phyloP scores from a whole-genome alignment of 352 stramenopile species.

The Globisporangium canariense region DNA sequence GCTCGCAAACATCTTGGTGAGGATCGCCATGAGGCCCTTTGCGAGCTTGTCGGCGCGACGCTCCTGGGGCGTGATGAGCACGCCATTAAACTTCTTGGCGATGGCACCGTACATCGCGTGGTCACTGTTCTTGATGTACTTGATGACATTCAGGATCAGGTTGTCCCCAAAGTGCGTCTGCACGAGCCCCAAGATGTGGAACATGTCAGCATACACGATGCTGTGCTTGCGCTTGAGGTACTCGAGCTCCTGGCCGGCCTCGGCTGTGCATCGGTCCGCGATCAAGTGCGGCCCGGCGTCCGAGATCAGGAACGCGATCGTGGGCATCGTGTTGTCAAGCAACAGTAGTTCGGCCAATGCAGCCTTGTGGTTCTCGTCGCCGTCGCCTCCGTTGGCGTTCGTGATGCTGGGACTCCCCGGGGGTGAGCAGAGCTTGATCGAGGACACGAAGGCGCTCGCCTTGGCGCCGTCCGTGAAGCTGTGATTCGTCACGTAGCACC shows the following conservation, averaged over 20 bases:
- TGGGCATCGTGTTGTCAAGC: conserved; percentile 50
- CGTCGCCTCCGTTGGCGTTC: conserved; percentile 44
- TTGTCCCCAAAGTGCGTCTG: conserved; percentile 47
- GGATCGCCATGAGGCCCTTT: conserved; percentile 43
- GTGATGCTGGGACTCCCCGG: conserved; percentile 20
- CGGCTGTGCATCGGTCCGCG: conserved; percentile 18
- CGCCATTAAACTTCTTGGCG: conserved; percentile 54
- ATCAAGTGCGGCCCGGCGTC: conserved; percentile 54
- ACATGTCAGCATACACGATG: conserved; percentile 52
- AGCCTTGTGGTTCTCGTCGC: conserved; percentile 70
- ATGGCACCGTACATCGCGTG: conserved; percentile 53
- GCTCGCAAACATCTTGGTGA: conserved; percentile 49
- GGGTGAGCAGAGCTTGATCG: conserved; percentile 21
- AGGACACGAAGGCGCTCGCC: conserved; percentile 34
- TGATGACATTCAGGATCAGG: conserved; percentile 60
- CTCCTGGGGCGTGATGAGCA: conserved; percentile 49
- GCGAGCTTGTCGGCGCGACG: conserved; percentile 34
- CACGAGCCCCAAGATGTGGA: conserved; percentile 44
- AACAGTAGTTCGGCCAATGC: conserved; percentile 48
- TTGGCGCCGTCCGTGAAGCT: conserved; percentile 53
- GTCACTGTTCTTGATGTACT: conserved; percentile 53
- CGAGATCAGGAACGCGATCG: conserved; percentile 68
- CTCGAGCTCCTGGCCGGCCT: conserved; percentile 33
- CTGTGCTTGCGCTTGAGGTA: conserved; percentile 44
- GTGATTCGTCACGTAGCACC: conserved; percentile 61